Evolutionary conservation across 495 filamentous ascomycete genomes (phyloP), one percentile per base, ranked within the genome.

Genomic region (Immersiella caudata): DNA sequence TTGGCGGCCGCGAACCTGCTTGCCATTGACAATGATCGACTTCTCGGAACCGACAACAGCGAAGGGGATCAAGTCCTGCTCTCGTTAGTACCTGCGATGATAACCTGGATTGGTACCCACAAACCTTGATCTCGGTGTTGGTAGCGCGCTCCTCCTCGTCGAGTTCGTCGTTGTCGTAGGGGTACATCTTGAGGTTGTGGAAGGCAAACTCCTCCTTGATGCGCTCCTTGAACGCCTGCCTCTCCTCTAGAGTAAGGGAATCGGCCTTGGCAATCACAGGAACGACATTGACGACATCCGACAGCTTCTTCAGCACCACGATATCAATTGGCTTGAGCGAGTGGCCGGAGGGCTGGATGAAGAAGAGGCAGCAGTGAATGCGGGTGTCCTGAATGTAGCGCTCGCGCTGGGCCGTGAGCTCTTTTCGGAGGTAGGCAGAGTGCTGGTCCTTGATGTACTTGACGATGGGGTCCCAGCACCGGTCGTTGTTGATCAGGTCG

Each of bases 381-480:
- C 95, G 91, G 71, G 95, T 98, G 80, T 99, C 95, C 82, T 97
- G 94, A 71, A 99, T 97, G 78, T 99, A 98, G 71, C 95, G 92
- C 80, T 99, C 95, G 79, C 95, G 91, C 85, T 99, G 96, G 70
- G 95, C 95, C n/a, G 95, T 98, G 71, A 99, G 93, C 77, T 99
- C 95, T 85, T 99, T 99, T 79, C 96, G 91, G 59, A 99, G 91
- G 82, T 97, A 99, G 73, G 96, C 93, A n/a, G 92, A 96, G 85
- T 99, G 96, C 84, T 99, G 95, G 81, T 99, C 96, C 86, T 99
- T 99, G 86, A 99, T 99, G 82, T 99, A 99, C 84, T 98, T 98
- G 83, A 99, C 94, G 77, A 99, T 99, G 60, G 96, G 94, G 73
- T 96, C 90, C 95, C 95, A 99, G 73, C 95, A 99, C 78, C 96